A percentile compares a stretch with the other conserved stretches of the same genome.
Conservation (phyloP, 1,139 yeast species). For the Nakaseomyces uthaithaninus region DNA sequence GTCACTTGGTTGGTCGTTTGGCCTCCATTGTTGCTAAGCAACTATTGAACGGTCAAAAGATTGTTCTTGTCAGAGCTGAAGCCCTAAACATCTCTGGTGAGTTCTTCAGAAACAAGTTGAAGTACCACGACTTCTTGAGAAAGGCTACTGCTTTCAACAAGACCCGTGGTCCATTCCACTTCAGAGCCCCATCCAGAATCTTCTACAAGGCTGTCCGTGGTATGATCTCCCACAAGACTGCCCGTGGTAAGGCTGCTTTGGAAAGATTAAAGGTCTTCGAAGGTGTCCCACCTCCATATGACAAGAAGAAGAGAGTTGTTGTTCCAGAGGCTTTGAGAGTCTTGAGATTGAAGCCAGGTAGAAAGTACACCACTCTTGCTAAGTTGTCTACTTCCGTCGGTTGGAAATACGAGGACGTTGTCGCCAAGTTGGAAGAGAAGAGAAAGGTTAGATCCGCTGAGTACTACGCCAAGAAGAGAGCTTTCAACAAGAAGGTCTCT, state of each 20-base stretch:
- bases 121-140: constrained; percentile 99
- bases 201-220: constrained; percentile 99
- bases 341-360: constrained; percentile 98
- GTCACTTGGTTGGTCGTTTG: constrained; percentile 99
- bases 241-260: constrained; percentile 99
- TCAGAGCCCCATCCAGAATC: constrained; percentile 99
- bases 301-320: constrained; percentile 99
- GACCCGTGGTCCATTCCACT: constrained; percentile 99
- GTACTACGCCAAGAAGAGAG: constrained; percentile 97
- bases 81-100: constrained; percentile 98
- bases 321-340: constrained; percentile 99
- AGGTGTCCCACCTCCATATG: constrained; percentile 99
- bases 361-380: constrained; percentile 98
- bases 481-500: constrained; percentile 83
- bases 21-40: constrained; percentile 99
- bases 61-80: constrained; percentile 97
- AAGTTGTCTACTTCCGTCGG: constrained; percentile 96
- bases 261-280: constrained; percentile 99
- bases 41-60: constrained; percentile 95
- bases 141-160: constrained; percentile 98
- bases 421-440: constrained; percentile 97
- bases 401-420: constrained; percentile 99
- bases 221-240: constrained; percentile 99
- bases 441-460: constrained; percentile 99
- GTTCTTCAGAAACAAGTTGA: constrained; percentile 99